phyloP scores from a whole-genome alignment of 2,329 filamentous ascomycete species.

The Aspergillus quadricinctus region DNA sequence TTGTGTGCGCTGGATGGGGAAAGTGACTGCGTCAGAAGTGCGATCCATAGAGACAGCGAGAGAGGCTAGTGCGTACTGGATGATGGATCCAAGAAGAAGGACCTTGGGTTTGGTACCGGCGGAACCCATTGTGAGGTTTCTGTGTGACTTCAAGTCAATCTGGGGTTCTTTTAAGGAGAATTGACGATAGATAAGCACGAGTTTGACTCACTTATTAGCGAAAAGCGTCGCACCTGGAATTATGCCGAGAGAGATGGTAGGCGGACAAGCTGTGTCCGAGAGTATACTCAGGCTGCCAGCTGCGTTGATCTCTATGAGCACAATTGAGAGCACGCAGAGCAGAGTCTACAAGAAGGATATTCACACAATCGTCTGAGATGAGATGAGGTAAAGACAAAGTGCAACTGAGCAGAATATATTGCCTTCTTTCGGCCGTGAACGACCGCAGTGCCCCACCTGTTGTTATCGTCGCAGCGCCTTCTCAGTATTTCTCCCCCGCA shows the following conservation, averaged over 20 bases:
- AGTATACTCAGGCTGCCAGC: neutral
- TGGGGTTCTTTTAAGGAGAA: neutral
- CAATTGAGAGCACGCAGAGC: neutral
- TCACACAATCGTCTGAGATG: neutral
- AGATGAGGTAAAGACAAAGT: neutral
- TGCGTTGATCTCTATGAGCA: neutral
- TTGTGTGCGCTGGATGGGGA: conserved; percentile 49
- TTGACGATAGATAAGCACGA: neutral
- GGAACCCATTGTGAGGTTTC: conserved; percentile 17
- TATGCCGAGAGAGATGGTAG: neutral
- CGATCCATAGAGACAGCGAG: neutral
- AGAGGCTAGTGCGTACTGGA: conserved; percentile 50
- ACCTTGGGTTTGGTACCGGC: conserved; percentile 50
- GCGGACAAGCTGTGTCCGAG: neutral
- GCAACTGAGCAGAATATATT: neutral
- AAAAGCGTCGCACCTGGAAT: neutral
- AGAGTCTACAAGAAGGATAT: neutral
- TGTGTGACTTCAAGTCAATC: neutral
- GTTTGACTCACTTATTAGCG: neutral
- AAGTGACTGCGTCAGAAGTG: neutral
- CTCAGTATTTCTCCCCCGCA: neutral
- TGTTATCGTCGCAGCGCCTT: neutral
- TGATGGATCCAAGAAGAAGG: conserved; percentile 59
- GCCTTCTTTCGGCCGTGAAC: neutral
- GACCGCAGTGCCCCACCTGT: neutral